Base-by-base conservation (phyloP, 805 yeast species). In the Scheffersomyces lignosus region DNA sequence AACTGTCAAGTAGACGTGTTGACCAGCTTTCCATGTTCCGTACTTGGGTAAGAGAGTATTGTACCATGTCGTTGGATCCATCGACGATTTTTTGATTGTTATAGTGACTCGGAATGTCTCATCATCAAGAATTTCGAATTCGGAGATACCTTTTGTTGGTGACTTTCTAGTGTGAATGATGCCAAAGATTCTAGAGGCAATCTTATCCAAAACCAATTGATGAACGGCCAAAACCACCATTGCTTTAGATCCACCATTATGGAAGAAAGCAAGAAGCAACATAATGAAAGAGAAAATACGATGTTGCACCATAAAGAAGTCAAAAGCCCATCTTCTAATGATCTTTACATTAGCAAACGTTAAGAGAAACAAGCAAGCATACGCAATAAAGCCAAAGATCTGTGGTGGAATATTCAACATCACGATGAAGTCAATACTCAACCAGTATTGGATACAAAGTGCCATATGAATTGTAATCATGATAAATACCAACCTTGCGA, bases 311-410 rank as follows among this genome's bases (percentile, higher is more conserved):
- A 72, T 51, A 43, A 73, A 71, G 40, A 69, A 51, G 27, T 73
- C 78, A 41, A 59, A 73, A 3, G 73, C 64, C 34, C 53, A 54
- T 34, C 50, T 58, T 38, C 78, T 44, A 8, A 73, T 48, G 24
- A 62, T 48, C 35, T 54, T 57, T 13, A 63, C 28, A 24, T 70
- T 60, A 4, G 62, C 70, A 54, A 65, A 58, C 7, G 59, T 59
- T 36, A 71, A 46, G 29, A 70, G 31, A 16, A 56, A 58, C 48
- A 71, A 58, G 29, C 63, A 52, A 4, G 56, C 60, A 40, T 61
- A 67, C 3, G 77, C 68, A 30, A 73, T 72, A 51, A 66, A 60
- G 6, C 78, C 79, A 51, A 73, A 73, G n/a, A 68, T 66, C 40
- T 68, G 73, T 1, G 78, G 77, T 4, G 79, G 78, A 29, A 72